phyloP scores from a whole-genome alignment of 2,329 filamentous ascomycete species.

The Trichoderma sp. region DNA sequence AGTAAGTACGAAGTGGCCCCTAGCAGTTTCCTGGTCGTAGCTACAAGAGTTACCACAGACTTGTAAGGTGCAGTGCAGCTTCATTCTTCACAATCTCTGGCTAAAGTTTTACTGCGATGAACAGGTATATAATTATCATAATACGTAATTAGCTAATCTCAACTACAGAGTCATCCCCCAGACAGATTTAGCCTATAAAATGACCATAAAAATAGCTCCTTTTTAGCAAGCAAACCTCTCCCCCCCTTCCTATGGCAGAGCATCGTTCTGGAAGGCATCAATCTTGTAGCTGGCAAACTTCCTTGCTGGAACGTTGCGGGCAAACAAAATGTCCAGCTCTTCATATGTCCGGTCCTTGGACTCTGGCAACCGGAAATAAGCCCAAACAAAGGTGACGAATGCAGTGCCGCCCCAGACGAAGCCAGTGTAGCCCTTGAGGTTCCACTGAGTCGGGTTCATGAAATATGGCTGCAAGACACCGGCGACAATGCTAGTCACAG shows the following conservation, averaged over 20 bases:
- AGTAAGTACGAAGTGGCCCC: neutral
- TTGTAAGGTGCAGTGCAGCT: neutral
- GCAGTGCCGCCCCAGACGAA: constrained; percentile 49
- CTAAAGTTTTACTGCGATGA: neutral
- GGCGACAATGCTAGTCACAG: constrained; percentile 49
- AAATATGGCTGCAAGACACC: constrained; percentile 50
- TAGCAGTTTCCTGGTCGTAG: neutral
- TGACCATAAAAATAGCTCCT: neutral
- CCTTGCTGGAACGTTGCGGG: constrained; percentile 31
- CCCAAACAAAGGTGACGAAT: constrained; percentile 48
- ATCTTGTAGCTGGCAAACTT: constrained; percentile 30
- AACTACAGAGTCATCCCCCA: neutral
- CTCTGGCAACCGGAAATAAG: constrained; percentile 51
- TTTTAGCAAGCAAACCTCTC: neutral
- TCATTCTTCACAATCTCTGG: neutral
- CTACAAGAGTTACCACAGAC: neutral
- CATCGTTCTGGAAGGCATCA: constrained; percentile 11
- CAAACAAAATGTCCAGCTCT: constrained; percentile 38
- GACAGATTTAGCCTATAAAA: neutral
- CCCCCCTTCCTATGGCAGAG: neutral
- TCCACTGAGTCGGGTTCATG: constrained; percentile 45
- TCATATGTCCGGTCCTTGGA: constrained; percentile 49
- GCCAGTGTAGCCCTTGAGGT: constrained; percentile 47
- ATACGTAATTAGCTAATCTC: neutral
- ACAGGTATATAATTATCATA: neutral